These are phyloP conservation scores for Diaporthe australafricana DNA, from an alignment of 2,329 filamentous ascomycete genomes.

Conservation along the genomic window DNA sequence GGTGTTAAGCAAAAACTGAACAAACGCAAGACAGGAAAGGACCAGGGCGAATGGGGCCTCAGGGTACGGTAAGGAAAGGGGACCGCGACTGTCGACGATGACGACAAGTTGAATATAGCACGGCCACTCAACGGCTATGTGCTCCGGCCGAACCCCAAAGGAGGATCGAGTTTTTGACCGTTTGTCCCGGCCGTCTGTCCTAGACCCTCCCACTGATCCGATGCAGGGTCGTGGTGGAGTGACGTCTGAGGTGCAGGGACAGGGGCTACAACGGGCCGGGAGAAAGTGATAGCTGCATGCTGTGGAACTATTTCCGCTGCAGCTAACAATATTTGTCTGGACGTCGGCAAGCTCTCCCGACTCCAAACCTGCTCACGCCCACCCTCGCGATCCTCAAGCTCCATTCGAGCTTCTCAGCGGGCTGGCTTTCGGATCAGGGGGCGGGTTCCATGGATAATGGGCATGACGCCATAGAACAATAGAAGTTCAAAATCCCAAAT, in stretches of 20 bases:
- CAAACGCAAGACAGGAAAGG: background rate
- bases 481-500: slow-evolving; percentile 26
- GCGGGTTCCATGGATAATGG: slow-evolving; percentile 24
- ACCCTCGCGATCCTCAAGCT: background rate
- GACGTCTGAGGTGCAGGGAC: slow-evolving; percentile 19
- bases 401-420: background rate
- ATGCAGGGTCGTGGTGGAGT: slow-evolving; percentile 26
- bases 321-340: background rate
- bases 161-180: slow-evolving; percentile 23
- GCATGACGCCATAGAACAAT: slow-evolving; percentile 21
- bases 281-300: slow-evolving; percentile 21
- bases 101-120: slow-evolving; percentile 4
- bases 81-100: slow-evolving; percentile 10
- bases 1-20: background rate
- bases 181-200: slow-evolving; percentile 1
- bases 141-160: slow-evolving; percentile 13
- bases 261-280: background rate
- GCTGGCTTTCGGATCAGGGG: background rate
- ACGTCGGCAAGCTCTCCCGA: background rate
- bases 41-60: background rate
- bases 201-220: slow-evolving; percentile 5
- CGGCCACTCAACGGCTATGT: slow-evolving; percentile 19
- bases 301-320: slow-evolving; percentile 3
- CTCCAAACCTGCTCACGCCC: background rate
- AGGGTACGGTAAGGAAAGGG: background rate